A percentile compares a stretch with the other conserved stretches of the same genome.
These are phyloP conservation scores for Cladosporium sp. DNA, from an alignment of 2,329 filamentous ascomycete species.

Conservation along the genomic window DNA sequence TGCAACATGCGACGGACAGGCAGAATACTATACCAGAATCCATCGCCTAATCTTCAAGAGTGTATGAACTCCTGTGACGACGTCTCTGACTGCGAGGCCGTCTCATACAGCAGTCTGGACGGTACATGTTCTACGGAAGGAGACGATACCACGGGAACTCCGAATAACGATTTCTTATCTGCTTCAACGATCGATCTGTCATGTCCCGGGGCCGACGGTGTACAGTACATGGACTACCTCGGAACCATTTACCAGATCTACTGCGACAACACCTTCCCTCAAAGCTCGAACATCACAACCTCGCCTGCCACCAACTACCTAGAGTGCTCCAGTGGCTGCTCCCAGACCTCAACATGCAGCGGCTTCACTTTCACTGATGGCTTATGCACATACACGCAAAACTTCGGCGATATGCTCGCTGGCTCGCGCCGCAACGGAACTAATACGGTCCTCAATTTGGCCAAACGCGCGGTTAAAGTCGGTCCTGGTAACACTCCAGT, in stretches of 20 bases:
- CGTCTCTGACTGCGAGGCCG: conserved; percentile 18
- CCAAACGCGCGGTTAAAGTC: conserved; percentile 12
- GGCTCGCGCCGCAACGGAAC: conserved; percentile 13
- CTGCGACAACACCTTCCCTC: conserved; percentile 24
- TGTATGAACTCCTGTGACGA: conserved; percentile 23
- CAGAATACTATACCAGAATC: conserved; percentile 12
- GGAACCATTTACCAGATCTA: conserved; percentile 25
- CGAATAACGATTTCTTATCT: neutral
- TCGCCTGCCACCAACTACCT: neutral
- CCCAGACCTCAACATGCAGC: conserved; percentile 15
- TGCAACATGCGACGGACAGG: conserved; percentile 20
- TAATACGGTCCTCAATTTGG: conserved; percentile 20
- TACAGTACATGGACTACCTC: conserved; percentile 20
- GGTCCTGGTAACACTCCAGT: neutral
- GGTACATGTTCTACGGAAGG: conserved; percentile 16
- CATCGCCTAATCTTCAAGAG: conserved; percentile 18
- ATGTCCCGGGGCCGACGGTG: conserved; percentile 23
- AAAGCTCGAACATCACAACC: conserved; percentile 12
- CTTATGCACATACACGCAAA: conserved; percentile 18
- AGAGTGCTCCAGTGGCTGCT: conserved; percentile 22
- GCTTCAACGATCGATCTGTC: conserved; percentile 19
- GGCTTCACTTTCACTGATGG: conserved; percentile 16
- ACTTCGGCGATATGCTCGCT: conserved; percentile 12
- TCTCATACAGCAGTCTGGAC: conserved; percentile 15
- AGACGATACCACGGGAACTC: neutral